Percentiles rank a stretch among this genome's conserved stretches.
phyloP scores from a whole-genome alignment of 768 basidiomycete species.

The Trametopsis cervina region DNA sequence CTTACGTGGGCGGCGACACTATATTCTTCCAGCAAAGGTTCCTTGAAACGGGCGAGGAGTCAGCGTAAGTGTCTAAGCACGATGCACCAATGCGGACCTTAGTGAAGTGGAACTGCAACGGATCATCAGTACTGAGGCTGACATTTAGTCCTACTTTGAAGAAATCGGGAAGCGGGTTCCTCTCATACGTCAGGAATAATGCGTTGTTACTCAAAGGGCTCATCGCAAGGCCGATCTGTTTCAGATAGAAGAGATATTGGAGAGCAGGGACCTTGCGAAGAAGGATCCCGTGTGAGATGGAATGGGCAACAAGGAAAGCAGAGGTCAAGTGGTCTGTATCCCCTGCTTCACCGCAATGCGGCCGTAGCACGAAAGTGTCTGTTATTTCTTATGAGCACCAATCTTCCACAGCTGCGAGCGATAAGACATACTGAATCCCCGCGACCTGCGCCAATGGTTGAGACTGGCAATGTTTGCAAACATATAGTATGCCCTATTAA shows the following conservation, averaged over 20 bases:
- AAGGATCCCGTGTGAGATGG: conserved; percentile 98
- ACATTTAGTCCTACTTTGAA: conserved; percentile 96
- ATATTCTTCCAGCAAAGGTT: conserved; percentile 94
- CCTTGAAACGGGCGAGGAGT: conserved; percentile 37
- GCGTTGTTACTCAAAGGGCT: conserved; percentile 98
- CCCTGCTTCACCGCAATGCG: conserved; percentile 96
- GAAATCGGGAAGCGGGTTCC: conserved; percentile 95
- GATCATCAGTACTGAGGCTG: conserved; percentile 93
- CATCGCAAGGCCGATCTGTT: conserved; percentile 98
- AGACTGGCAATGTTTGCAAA: conserved; percentile 93
- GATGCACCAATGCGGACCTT: conserved; percentile 46
- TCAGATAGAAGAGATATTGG: conserved; percentile 95
- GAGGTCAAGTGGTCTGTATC: conserved; percentile 97
- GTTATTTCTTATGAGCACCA: too few relatives aligned
- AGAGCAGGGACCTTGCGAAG: conserved; percentile 96
- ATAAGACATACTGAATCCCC: conserved; percentile 78
- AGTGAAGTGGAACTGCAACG: conserved; percentile 96
- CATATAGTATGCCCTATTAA: conserved; percentile 88
- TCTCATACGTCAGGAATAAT: conserved; percentile 91
- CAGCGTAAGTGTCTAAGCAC: not conserved
- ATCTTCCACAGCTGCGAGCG: too few relatives aligned
- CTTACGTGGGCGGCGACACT: conserved; percentile 93
- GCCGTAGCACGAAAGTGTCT: conserved; percentile 97
- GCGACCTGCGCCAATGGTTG: conserved; percentile 82
- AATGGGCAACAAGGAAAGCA: conserved; percentile 93